Base-by-base conservation (phyloP, 768 basidiomycete genomes). In the Auriculariales sp. region DNA sequence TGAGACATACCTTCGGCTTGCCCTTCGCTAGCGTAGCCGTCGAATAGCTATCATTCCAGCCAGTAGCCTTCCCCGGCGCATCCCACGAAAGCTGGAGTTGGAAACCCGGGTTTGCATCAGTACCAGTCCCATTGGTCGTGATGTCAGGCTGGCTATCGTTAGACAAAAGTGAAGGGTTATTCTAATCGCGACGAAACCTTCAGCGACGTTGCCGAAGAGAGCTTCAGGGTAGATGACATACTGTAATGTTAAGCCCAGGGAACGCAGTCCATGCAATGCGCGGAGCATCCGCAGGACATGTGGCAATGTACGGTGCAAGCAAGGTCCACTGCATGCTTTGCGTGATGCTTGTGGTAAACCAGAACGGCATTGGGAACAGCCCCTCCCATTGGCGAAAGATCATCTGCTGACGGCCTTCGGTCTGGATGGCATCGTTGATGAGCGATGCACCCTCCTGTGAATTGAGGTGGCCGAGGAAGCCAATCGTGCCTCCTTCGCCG, bases 391-490 rank as follows among this genome's bases (percentile, higher is more conserved):
- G 78, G 3, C 80, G 60, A 68, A 82, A 79, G 42, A 72, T 67
- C 71, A 79, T 72, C 64, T 82, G 75, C 62, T 83, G 80, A 7
- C 80, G 65, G 17, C 73, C 72, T 62, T 82, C 79, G 11, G 74
- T 78, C 0, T 76, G 67, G 55, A 83, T 78, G 5, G 71, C 67
- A 58, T 81, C 73, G 5, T 73, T 58, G 14, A 82, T 64, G 11
- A 81, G 60, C 44, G 68, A 61, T 1, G 78, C 78, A 0, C 70
- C 56, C 2, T 73, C 69, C 29, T 77, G 68, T 19, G 75, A 75
- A 60, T 81, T 66, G 32, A 84, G 70, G 58, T 79, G 77, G 47
- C 72, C 65, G n/a, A 82, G 60, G 68, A 82, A 82, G 7, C 80
- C 79, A 55, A 73, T 75, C 14, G 76, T 73, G 10, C 78, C 78